These are phyloP conservation scores for Berkeleyomyces basicola DNA, from an alignment of 2,329 filamentous ascomycete species.

Conservation along the genomic window DNA sequence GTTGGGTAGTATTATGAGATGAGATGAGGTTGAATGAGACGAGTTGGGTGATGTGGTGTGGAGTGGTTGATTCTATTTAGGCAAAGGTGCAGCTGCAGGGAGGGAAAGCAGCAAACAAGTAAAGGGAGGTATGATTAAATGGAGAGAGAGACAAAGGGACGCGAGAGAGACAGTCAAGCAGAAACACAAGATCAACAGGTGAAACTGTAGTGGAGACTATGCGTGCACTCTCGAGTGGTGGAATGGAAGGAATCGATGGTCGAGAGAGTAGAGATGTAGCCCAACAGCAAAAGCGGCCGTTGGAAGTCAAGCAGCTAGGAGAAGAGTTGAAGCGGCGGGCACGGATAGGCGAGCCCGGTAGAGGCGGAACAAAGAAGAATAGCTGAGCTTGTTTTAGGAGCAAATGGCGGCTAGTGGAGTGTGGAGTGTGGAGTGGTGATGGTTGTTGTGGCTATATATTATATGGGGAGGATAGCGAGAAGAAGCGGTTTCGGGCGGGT, in stretches of 20 bases:
- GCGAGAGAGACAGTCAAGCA: background rate
- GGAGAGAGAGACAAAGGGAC: conserved; percentile 1
- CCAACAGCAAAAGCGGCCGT: background rate
- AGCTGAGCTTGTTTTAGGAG: background rate
- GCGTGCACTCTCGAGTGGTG: background rate
- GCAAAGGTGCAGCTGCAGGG: background rate
- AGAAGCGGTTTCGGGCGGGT: background rate
- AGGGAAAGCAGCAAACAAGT: background rate
- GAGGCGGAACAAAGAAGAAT: background rate
- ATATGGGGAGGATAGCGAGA: background rate
- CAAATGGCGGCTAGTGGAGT: background rate
- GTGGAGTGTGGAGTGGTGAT: background rate
- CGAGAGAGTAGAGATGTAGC: background rate
- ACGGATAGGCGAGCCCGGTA: background rate
- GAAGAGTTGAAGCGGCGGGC: background rate
- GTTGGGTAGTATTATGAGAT: background rate
- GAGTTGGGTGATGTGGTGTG: background rate
- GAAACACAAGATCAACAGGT: conserved; percentile 1
- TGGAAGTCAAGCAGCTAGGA: background rate
- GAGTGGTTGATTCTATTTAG: background rate
- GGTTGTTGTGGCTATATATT: background rate
- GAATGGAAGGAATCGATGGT: background rate
- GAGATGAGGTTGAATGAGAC: background rate
- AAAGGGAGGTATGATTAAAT: background rate
- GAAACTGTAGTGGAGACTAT: background rate